phyloP scores from a whole-genome alignment of 768 basidiomycete genomes.

The Pleurotus cornucopiae region DNA sequence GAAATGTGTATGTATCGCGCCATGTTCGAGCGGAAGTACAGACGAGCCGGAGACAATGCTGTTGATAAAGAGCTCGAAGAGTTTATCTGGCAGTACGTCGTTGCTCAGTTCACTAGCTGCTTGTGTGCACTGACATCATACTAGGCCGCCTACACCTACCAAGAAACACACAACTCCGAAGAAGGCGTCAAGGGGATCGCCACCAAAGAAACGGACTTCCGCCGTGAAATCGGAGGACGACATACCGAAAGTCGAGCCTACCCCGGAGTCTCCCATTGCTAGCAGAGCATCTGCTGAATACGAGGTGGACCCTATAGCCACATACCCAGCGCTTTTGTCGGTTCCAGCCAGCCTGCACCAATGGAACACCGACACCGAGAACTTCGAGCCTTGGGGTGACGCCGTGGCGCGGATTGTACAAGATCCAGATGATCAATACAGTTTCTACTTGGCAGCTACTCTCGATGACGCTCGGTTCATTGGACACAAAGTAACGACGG shows the following conservation, averaged over 20 bases:
- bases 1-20: slow-evolving; percentile 94
- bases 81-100: slow-evolving; percentile 76
- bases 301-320: not conserved
- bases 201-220: not conserved
- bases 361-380: slow-evolving; percentile 50
- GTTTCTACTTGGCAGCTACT: slow-evolving; percentile 58
- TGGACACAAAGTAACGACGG: slow-evolving; percentile 57
- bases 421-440: slow-evolving; percentile 38
- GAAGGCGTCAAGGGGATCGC: not conserved
- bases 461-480: slow-evolving; percentile 46
- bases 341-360: slow-evolving; percentile 55
- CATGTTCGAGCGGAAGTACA: slow-evolving; percentile 94
- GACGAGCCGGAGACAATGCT: slow-evolving; percentile 61
- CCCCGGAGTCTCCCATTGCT: not conserved
- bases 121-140: not conserved
- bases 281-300: not conserved
- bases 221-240: not conserved
- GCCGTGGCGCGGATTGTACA: slow-evolving; percentile 52
- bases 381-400: slow-evolving; percentile 46
- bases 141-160: slow-evolving; percentile 28
- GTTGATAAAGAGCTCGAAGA: slow-evolving; percentile 67
- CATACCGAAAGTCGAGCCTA: not conserved
- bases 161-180: not conserved
- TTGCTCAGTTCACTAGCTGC: not conserved
- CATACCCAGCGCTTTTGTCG: slow-evolving; percentile 22